Evolutionary conservation across 352 stramenopile species (phyloP).

Genomic region (Pythium myriotylum): DNA sequence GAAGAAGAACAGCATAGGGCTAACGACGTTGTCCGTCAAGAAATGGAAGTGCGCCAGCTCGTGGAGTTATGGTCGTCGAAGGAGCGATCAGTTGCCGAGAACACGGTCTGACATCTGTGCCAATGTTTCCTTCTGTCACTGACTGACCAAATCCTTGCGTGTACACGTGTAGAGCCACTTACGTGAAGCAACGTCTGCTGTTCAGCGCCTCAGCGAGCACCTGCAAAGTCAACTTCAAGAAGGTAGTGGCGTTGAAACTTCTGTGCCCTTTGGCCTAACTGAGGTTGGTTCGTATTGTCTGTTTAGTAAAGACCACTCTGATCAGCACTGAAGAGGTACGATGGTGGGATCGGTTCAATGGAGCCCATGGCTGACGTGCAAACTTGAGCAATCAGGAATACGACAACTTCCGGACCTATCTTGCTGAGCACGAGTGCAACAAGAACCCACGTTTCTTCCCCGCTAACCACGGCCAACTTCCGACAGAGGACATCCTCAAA

Average conservation of each 20-base stretch:
- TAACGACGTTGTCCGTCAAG: not conserved
- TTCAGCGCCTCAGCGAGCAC: conserved; percentile 21
- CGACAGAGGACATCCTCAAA: not conserved
- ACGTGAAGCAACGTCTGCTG: conserved; percentile 13
- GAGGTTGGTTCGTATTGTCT: no score
- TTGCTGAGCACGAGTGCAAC: conserved; percentile 8
- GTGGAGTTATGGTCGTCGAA: conserved; percentile 21
- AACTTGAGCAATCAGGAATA: conserved; percentile 11
- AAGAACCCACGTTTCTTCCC: no score
- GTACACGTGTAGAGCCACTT: conserved; percentile 26
- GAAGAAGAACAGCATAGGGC: not conserved
- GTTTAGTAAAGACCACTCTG: conserved; percentile 16
- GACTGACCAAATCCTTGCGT: no score
- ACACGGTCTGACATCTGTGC: conserved; percentile 11
- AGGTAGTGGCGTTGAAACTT: no score
- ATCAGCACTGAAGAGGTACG: conserved; percentile 9
- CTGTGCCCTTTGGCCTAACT: no score
- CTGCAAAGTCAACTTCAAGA: conserved; percentile 23
- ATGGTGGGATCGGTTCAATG: not conserved
- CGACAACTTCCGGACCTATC: conserved; percentile 1
- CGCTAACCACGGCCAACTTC: no score
- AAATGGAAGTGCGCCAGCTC: conserved; percentile 14
- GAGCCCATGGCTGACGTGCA: no score
- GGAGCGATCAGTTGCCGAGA: conserved; percentile 16
- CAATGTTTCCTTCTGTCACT: no score